A percentile compares a stretch with the other conserved stretches of the same genome.
Evolutionary conservation across 169 alveolate species (phyloP).

Genomic region (Plasmodium vinckei): DNA sequence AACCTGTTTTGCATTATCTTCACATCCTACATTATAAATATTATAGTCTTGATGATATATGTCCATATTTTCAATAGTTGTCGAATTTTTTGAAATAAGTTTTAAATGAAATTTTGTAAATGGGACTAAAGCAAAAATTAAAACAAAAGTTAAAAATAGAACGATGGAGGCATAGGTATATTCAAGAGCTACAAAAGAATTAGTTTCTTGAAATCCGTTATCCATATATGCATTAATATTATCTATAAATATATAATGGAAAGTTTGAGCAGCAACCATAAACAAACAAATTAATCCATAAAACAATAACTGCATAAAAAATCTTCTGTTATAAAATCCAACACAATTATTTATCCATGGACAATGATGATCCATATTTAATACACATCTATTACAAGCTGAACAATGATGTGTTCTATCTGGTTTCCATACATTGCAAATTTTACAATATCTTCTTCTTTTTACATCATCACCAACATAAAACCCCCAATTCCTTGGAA

Average conservation of each 20-base stretch:
- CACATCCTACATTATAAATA: slow-evolving; percentile 89
- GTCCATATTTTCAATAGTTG: slow-evolving; percentile 91
- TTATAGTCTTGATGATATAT: slow-evolving; percentile 86
- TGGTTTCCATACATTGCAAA: slow-evolving; percentile 98
- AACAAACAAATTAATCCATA: slow-evolving; percentile 86
- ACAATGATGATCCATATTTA: slow-evolving; percentile 99
- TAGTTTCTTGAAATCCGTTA: slow-evolving; percentile 58
- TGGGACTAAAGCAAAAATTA: slow-evolving; percentile 88
- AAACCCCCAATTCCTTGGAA: slow-evolving; percentile 97
- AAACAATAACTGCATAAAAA: slow-evolving; percentile 93
- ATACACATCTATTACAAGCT: slow-evolving; percentile 95
- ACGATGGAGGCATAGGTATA: slow-evolving; percentile 76
- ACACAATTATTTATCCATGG: slow-evolving; percentile 99
- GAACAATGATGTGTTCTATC: slow-evolving; percentile 99
- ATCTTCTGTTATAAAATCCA: slow-evolving; percentile 96
- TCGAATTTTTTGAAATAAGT: slow-evolving; percentile 84
- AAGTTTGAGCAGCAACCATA: slow-evolving; percentile 71
- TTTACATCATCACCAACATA: slow-evolving; percentile 97
- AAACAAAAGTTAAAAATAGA: slow-evolving; percentile 77
- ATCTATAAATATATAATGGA: slow-evolving; percentile 62
- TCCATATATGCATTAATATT: slow-evolving; percentile 61
- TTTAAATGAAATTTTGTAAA: slow-evolving; percentile 89
- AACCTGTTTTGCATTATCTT: slow-evolving; percentile 83
- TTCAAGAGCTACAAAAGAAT: slow-evolving; percentile 47
- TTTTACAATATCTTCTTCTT: slow-evolving; percentile 95